phyloP scores from a whole-genome alignment of 306 rosid genomes.

The Ammopiptanthus mongolicus region DNA sequence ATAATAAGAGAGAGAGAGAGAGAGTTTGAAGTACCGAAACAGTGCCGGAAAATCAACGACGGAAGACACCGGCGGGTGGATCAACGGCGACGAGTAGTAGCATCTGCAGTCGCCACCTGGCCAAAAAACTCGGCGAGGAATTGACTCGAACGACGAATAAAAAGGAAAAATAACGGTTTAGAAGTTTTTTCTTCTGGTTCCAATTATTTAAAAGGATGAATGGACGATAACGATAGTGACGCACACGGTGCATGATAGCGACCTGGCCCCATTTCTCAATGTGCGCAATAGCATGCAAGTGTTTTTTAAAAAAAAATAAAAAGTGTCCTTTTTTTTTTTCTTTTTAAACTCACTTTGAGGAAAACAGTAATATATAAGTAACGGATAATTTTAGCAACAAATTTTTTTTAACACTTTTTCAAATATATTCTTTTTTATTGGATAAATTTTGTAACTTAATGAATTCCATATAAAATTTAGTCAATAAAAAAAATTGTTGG shows the following conservation, averaged over 20 bases:
- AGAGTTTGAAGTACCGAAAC: slow-evolving; percentile 21
- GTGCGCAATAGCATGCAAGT: background rate
- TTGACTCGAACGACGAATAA: slow-evolving; percentile 25
- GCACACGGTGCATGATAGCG: slow-evolving; percentile 47
- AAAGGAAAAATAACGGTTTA: background rate
- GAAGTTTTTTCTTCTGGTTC: slow-evolving; percentile 19
- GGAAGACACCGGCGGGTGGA: slow-evolving; percentile 34
- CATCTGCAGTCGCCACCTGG: slow-evolving; percentile 25
- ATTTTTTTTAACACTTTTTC: no score
- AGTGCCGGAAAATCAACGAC: slow-evolving; percentile 11
- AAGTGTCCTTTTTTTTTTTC: background rate
- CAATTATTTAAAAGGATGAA: slow-evolving; percentile 47
- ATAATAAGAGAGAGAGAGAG: background rate
- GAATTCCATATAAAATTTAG: no score
- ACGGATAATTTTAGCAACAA: no score
- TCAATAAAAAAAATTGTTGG: no score
- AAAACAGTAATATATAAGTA: background rate
- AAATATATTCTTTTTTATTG: no score
- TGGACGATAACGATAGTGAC: slow-evolving; percentile 36
- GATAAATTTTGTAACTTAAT: no score
- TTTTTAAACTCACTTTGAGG: background rate
- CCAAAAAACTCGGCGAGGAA: slow-evolving; percentile 39
- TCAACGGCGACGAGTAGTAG: slow-evolving; percentile 19
- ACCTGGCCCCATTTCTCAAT: slow-evolving; percentile 30
- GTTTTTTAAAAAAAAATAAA: background rate